Conservation (phyloP, 176 grass and related monocot genomes). For the Dactylis glomerata region DNA sequence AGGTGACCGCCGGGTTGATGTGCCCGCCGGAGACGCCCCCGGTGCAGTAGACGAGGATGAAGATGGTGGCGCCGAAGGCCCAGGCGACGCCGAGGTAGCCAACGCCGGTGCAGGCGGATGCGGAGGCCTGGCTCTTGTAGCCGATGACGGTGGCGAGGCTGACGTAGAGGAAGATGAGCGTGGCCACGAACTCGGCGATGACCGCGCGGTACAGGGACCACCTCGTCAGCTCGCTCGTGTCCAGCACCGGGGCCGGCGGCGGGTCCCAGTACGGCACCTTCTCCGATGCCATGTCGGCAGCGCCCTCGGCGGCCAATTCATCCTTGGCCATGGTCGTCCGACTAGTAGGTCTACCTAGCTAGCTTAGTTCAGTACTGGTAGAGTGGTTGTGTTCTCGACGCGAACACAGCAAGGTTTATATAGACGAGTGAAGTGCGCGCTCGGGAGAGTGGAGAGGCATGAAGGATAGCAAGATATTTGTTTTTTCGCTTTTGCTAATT, state of each 20-base stretch:
- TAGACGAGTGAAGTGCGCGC: no score
- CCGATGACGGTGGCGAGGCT: conserved; percentile 85
- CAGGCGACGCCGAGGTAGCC: conserved; percentile 78
- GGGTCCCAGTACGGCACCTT: conserved; percentile 59
- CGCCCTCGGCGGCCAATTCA: neutral
- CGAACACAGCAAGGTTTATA: no score
- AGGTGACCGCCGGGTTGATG: conserved; percentile 89
- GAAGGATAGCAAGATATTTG: no score
- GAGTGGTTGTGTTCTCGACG: no score
- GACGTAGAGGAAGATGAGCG: conserved; percentile 88
- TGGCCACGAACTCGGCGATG: conserved; percentile 82
- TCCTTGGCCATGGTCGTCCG: conserved; percentile 36
- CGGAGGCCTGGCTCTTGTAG: conserved; percentile 41
- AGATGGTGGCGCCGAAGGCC: conserved; percentile 88
- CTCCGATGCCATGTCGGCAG: neutral
- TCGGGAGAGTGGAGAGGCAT: no score
- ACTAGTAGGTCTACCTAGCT: neutral
- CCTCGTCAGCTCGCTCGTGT: conserved; percentile 45
- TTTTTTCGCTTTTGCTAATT: no score
- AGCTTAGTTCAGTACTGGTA: no score
- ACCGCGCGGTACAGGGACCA: conserved; percentile 81
- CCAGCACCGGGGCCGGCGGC: conserved; percentile 45
- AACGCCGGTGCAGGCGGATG: conserved; percentile 42
- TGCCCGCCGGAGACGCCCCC: conserved; percentile 83
- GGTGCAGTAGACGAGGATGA: conserved; percentile 81